These are phyloP conservation scores for Cadophora luteo-olivacea DNA, from an alignment of 2,329 filamentous ascomycete species.

Conservation along the genomic window DNA sequence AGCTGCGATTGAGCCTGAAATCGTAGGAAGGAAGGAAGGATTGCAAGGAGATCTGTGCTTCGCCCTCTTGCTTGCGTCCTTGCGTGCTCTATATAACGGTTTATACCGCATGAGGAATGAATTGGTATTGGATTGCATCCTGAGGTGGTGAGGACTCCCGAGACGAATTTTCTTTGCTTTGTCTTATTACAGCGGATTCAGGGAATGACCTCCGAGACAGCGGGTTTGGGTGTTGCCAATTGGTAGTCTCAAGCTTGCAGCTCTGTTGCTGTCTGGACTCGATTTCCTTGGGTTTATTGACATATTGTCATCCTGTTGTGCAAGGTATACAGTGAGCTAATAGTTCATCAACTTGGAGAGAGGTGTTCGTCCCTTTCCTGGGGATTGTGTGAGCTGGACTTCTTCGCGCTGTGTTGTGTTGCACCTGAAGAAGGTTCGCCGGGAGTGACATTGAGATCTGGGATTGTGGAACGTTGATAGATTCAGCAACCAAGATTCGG, in stretches of 20 bases:
- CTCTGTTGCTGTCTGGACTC: background rate
- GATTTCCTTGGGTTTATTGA: background rate
- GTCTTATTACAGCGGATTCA: background rate
- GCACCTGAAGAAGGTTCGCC: constrained; percentile 17
- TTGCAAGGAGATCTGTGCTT: constrained; percentile 30
- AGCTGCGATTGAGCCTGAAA: background rate
- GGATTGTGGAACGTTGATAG: constrained; percentile 6
- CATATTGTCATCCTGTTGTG: constrained; percentile 19
- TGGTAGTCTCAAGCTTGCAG: background rate
- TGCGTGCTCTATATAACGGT: background rate
- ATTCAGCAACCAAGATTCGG: background rate
- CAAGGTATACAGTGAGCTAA: constrained; percentile 20
- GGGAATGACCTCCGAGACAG: constrained; percentile 3
- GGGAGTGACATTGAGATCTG: constrained; percentile 2
- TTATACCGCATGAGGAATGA: background rate
- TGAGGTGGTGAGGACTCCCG: background rate
- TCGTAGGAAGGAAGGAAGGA: background rate
- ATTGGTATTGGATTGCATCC: background rate
- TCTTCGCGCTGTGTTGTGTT: background rate
- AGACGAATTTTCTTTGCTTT: background rate
- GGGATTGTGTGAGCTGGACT: constrained; percentile 9
- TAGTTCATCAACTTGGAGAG: constrained; percentile 24
- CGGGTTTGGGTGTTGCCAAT: background rate
- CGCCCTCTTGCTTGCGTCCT: constrained; percentile 30
- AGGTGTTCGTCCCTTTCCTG: constrained; percentile 25